phyloP scores from a whole-genome alignment of 2,329 filamentous ascomycete species.

The Fusarium humuli region DNA sequence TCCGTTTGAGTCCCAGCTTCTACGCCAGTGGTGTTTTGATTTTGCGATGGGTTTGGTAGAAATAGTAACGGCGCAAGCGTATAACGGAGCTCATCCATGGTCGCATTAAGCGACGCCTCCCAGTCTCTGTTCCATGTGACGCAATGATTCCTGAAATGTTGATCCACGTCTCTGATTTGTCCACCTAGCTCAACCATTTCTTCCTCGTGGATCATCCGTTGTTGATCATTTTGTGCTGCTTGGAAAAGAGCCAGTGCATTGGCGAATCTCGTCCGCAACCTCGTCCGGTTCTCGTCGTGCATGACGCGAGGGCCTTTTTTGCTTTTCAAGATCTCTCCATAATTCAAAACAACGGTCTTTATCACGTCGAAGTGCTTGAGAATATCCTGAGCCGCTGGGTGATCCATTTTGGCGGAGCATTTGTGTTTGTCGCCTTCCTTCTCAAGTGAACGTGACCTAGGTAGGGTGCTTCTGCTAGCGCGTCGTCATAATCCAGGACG shows the following conservation, averaged over 20 bases:
- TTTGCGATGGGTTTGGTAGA: background rate
- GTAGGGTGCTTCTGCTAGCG: background rate
- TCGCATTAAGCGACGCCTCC: background rate
- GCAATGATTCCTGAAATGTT: background rate
- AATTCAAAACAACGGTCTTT: conserved; percentile 10
- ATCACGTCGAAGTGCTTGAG: conserved; percentile 8
- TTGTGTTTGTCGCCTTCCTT: background rate
- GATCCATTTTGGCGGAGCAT: conserved; percentile 11
- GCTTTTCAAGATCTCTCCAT: background rate
- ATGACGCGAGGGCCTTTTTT: background rate
- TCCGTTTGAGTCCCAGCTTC: background rate
- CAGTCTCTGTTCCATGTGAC: background rate
- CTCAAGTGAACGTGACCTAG: background rate
- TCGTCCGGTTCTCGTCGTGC: background rate
- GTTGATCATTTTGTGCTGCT: background rate
- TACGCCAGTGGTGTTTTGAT: background rate
- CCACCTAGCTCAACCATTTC: conserved; percentile 5
- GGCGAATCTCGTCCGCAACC: background rate
- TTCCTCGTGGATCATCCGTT: too few relatives aligned
- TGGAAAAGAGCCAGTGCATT: background rate
- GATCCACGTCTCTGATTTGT: conserved; percentile 19
- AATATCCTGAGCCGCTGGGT: background rate
- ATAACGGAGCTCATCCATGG: conserved; percentile 2
- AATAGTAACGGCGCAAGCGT: background rate
- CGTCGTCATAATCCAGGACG: background rate